Evolutionary conservation across 768 basidiomycete genomes (phyloP), one percentile per base, ranked within the genome.

Genomic region (Lactifluus subvellereus): DNA sequence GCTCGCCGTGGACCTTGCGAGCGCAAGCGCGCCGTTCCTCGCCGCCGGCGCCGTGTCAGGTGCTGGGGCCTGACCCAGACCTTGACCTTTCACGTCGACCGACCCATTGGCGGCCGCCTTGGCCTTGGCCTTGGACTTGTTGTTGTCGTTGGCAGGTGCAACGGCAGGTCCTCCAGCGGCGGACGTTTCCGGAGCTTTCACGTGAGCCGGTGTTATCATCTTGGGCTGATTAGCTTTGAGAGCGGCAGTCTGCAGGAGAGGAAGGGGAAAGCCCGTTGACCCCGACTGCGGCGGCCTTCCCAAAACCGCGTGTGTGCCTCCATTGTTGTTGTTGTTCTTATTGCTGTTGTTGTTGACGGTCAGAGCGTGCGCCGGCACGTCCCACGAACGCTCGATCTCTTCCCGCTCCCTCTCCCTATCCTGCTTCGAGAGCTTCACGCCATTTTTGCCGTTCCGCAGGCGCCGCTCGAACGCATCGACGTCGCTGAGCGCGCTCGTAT

Each of bases 401-500:
- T 74, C 75, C 18, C 76, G 71, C 65, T 80, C 77, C 64, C 68
- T 67, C 62, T 71, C 70, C 64, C 77, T 68, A 57, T 75, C 66
- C 57, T 70, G 68, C 67, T 77, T 71, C 69, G 77, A 74, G 65
- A 67, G 64, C 47, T 60, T 55, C 18, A 38, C 54, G 14, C 69
- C 62, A 47, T 65, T 70, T 65, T 72, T 72, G 61, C 70, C 69
- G 61, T 67, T 71, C 57, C 67, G 67, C 20, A 68, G 63, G 6
- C 68, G 68, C 10, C 59, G 60, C 35, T 74, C 73, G 68, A 87
- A 88, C 10, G 80, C 79, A 53, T 79, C 80, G 2, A 83, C 82
- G 66, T 90, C 84, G 70, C 87, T 88, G 69, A 91, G 72, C 22
- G 86, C 84, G 61, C 86, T 85, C 48, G 81, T 90, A 59, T 90